These are phyloP conservation scores for Penicillium sp. DNA, from an alignment of 2,329 filamentous ascomycete species.

Conservation along the genomic window DNA sequence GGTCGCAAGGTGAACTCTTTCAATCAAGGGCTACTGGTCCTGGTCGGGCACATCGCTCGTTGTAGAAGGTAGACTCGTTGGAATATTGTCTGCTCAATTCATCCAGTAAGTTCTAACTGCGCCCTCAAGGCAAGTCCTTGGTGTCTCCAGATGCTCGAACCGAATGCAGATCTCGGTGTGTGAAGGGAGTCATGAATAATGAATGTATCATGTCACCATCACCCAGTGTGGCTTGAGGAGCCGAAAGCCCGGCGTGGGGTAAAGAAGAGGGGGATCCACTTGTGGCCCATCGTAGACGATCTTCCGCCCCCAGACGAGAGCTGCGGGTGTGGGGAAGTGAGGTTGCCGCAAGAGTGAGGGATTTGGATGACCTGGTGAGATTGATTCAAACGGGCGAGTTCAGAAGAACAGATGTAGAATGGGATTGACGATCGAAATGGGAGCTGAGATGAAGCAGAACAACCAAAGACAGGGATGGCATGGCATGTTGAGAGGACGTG, in stretches of 20 bases:
- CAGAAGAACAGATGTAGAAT: not conserved
- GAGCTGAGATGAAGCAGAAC: not conserved
- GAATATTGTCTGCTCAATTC: no score
- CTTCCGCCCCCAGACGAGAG: not conserved
- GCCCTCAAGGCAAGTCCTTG: no score
- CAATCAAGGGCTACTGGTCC: not conserved
- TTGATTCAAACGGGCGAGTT: not conserved
- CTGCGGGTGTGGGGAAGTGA: not conserved
- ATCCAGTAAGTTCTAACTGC: no score
- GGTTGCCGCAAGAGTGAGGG: not conserved
- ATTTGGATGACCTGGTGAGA: not conserved
- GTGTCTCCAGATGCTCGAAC: no score
- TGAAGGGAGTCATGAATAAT: no score
- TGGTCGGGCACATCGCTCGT: not conserved
- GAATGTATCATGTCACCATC: not conserved
- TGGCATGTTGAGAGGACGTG: constrained; percentile 5
- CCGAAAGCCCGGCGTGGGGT: constrained; percentile 1
- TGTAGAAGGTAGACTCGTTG: no score
- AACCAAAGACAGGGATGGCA: not conserved
- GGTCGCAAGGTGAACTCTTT: not conserved
- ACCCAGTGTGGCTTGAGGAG: not conserved
- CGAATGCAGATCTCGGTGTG: no score
- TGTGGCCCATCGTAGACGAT: not conserved
- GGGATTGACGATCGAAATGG: not conserved
- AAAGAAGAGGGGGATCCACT: constrained; percentile 1